phyloP scores from a whole-genome alignment of 257 asterid genomes.

The Datura wrightii region DNA sequence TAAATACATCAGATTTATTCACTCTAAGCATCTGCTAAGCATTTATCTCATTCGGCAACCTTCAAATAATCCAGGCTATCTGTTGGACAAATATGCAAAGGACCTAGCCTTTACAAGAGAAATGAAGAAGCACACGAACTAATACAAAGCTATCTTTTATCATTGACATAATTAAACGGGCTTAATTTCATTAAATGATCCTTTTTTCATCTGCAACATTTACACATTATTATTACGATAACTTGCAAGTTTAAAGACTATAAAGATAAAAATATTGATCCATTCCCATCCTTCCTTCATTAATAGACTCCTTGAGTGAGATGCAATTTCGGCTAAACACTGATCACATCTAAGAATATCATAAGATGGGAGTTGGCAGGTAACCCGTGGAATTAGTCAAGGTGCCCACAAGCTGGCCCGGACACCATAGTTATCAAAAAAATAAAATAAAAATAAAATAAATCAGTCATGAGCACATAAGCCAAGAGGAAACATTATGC shows the following conservation, averaged over 20 bases:
- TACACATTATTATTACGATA: not conserved
- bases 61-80: conserved; percentile 16
- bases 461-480: not conserved
- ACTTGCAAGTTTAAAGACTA: not conserved
- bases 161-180: not conserved
- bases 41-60: conserved; percentile 27
- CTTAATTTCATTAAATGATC: not conserved
- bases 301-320: not conserved
- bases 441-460: too few relatives aligned
- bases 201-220: not conserved
- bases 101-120: conserved; percentile 21
- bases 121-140: not conserved
- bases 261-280: not conserved
- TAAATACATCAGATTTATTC: not conserved
- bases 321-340: not conserved
- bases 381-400: too few relatives aligned
- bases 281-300: not conserved
- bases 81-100: not conserved
- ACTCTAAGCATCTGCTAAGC: not conserved
- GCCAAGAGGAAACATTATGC: too few relatives aligned
- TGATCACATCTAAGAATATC: conserved; percentile 12
- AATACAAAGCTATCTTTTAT: not conserved
- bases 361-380: not conserved
- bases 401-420: too few relatives aligned
- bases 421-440: too few relatives aligned